Evolutionary conservation across 2,329 filamentous ascomycete genomes (phyloP).

Genomic region (Pseudocercospora ulei): DNA sequence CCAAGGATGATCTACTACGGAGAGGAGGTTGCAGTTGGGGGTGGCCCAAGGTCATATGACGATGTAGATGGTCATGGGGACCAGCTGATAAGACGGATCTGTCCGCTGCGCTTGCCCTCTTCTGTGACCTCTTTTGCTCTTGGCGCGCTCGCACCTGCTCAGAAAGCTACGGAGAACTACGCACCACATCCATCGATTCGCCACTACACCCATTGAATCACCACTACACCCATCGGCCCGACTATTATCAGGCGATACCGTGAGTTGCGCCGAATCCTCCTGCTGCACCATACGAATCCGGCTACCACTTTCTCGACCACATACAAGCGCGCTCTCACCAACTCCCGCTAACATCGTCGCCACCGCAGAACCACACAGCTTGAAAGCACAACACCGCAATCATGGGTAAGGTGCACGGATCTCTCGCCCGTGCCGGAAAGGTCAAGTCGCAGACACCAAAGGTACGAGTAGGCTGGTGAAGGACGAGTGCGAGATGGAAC

Average conservation of each 20-base stretch:
- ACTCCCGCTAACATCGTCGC: constrained; percentile 18
- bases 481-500: constrained; percentile 2
- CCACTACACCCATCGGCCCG: constrained; percentile 15
- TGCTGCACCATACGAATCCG: constrained; percentile 5
- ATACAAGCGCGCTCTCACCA: constrained; percentile 7
- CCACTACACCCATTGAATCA: constrained; percentile 11
- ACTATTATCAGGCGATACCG: constrained; percentile 17
- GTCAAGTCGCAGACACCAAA: constrained; percentile 95
- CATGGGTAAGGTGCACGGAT: constrained; percentile 92
- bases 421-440: constrained; percentile 91
- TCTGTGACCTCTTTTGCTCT: constrained; percentile 1
- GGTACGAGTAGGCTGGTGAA: constrained; percentile 47
- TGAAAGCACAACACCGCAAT: constrained; percentile 41
- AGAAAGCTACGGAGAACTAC: too few species aligned
- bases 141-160: background rate
- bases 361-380: constrained; percentile 21
- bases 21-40: background rate
- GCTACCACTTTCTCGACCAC: background rate
- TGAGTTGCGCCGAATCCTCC: constrained; percentile 16
- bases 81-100: background rate
- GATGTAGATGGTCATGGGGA: background rate
- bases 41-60: too few species aligned
- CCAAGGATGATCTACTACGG: background rate
- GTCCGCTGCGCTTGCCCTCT: constrained; percentile 1
- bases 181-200: too few species aligned